Percentiles rank a stretch among this genome's conserved stretches.
Conservation (phyloP, 352 stramenopile genomes). For the Heterotrichella gracilis region DNA sequence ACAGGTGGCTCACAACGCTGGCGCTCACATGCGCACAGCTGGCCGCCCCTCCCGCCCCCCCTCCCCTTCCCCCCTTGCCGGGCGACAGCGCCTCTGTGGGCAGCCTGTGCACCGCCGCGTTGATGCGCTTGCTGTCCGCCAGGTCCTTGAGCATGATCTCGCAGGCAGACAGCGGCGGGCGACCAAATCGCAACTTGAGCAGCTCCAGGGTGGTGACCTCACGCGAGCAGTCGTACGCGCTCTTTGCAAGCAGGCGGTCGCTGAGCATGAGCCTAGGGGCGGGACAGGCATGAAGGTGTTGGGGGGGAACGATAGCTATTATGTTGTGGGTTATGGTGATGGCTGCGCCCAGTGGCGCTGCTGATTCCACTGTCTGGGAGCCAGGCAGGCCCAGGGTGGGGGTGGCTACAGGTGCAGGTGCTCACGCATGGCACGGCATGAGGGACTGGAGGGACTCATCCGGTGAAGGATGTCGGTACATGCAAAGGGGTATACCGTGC, state of each 20-base stretch:
- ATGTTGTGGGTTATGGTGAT: too few species aligned
- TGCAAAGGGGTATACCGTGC: too few species aligned
- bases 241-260: slow-evolving; percentile 64
- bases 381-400: too few species aligned
- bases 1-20: slow-evolving; percentile 74
- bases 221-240: slow-evolving; percentile 61
- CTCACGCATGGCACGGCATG: too few species aligned
- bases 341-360: too few species aligned
- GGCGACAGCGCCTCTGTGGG: slow-evolving; percentile 5
- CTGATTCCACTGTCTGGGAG: too few species aligned
- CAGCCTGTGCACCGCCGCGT: slow-evolving; percentile 41
- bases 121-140: slow-evolving; percentile 68
- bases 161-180: slow-evolving; percentile 58
- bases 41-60: slow-evolving; percentile 11
- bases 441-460: too few species aligned
- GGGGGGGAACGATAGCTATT: too few species aligned
- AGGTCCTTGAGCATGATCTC: slow-evolving; percentile 92
- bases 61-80: slow-evolving; percentile 8
- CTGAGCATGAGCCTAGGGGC: slow-evolving; percentile 79
- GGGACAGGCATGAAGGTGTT: too few species aligned
- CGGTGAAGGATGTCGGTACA: too few species aligned
- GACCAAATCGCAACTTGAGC: slow-evolving; percentile 74
- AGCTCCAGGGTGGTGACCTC: slow-evolving; percentile 68
- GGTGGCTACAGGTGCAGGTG: too few species aligned
- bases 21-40: slow-evolving; percentile 33